Conservation (phyloP, 441 rosid species). For the Gossypium laxum region DNA sequence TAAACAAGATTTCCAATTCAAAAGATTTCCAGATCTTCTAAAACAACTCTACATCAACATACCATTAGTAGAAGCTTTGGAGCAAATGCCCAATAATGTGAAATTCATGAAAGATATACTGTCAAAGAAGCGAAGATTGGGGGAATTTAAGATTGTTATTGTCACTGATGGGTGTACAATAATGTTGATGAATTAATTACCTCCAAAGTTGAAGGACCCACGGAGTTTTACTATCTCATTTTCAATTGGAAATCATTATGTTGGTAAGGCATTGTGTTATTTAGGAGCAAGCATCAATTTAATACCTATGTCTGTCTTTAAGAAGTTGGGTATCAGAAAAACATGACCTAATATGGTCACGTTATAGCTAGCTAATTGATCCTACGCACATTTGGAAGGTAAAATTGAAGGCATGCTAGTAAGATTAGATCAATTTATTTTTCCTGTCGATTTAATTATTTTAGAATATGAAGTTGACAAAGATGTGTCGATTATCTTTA, state of each 20-base stretch:
- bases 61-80: neutral
- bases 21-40: no score
- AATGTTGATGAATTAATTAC: neutral
- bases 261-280: neutral
- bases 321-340: neutral
- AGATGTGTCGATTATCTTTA: no score
- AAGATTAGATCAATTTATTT: neutral
- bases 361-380: neutral
- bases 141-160: no score
- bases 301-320: neutral
- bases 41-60: neutral
- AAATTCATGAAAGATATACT: no score
- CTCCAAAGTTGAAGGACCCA: neutral
- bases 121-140: no score
- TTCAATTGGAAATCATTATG: neutral
- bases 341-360: neutral
- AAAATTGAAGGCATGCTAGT: neutral
- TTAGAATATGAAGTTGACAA: no score
- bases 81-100: no score
- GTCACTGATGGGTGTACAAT: neutral
- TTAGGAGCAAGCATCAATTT: neutral
- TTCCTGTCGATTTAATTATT: neutral
- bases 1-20: neutral
- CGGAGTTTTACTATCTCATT: neutral
- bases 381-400: neutral